These are phyloP conservation scores for Hypoxylon fragiforme DNA, from an alignment of 495 filamentous ascomycete genomes.

Conservation along the genomic window DNA sequence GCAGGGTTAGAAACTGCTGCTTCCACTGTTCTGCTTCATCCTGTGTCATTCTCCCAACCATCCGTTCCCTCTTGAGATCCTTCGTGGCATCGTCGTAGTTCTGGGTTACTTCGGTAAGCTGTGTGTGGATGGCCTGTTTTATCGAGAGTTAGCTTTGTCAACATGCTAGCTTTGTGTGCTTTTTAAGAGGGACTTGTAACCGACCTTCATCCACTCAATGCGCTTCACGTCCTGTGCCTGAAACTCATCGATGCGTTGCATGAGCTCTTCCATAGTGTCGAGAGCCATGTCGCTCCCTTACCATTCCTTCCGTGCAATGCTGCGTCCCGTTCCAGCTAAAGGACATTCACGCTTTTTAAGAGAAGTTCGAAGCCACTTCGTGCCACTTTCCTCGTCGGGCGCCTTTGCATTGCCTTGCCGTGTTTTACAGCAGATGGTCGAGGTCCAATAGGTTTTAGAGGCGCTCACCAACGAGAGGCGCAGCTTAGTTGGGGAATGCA, in stretches of 20 bases:
- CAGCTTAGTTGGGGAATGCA: too few relatives aligned
- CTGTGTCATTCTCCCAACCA: constrained; percentile 22
- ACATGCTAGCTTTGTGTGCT: too few relatives aligned
- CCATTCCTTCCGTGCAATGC: background rate
- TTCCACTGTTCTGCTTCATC: constrained; percentile 14
- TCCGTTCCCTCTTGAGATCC: constrained; percentile 29
- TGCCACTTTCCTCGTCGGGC: background rate
- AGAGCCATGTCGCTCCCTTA: background rate
- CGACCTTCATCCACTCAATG: background rate
- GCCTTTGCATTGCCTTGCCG: too few relatives aligned
- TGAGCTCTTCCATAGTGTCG: background rate
- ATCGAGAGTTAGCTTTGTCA: background rate
- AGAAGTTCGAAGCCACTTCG: too few relatives aligned
- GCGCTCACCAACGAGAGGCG: background rate
- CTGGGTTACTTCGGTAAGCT: constrained; percentile 7
- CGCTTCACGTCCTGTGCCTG: background rate
- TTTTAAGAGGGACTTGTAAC: too few relatives aligned
- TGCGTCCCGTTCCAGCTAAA: too few relatives aligned
- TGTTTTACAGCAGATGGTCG: background rate
- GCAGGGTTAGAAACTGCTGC: constrained; percentile 2
- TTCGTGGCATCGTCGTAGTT: constrained; percentile 11
- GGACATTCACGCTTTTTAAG: too few relatives aligned
- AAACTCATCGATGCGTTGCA: background rate
- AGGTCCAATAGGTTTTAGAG: background rate
- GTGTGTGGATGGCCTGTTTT: background rate